Percentiles rank a stretch among this genome's conserved stretches.
phyloP scores from a whole-genome alignment of 2,329 filamentous ascomycete species.

The Nigrospora oryzae region DNA sequence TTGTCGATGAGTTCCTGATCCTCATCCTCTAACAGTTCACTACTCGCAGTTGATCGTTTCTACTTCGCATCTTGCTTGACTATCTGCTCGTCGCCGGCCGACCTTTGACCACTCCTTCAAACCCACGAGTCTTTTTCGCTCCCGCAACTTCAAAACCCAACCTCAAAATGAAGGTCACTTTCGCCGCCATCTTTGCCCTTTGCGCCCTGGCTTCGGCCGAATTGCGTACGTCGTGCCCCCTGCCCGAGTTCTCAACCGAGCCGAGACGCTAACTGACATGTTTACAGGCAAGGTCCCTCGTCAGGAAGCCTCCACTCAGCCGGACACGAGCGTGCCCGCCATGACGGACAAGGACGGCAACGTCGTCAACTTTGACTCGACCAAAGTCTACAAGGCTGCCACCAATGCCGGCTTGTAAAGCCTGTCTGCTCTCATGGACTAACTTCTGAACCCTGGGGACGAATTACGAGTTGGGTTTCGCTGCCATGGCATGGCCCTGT shows the following conservation, averaged over 20 bases:
- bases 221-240: conserved; percentile 13
- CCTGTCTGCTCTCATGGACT: not conserved
- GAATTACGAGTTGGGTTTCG: no score
- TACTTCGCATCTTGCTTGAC: conserved; percentile 3
- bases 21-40: conserved; percentile 13
- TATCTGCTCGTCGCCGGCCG: conserved; percentile 42
- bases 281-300: conserved; percentile 22
- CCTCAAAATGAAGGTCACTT: conserved; percentile 46
- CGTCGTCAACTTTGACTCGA: conserved; percentile 34
- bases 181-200: conserved; percentile 36
- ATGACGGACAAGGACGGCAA: conserved; percentile 38
- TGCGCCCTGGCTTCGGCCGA: conserved; percentile 36
- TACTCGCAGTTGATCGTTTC: conserved; percentile 17
- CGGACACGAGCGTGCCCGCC: conserved; percentile 22
- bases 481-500: no score
- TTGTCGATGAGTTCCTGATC: conserved; percentile 4
- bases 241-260: no score
- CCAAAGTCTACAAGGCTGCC: conserved; percentile 31
- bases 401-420: conserved; percentile 26
- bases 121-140: conserved; percentile 9
- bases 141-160: conserved; percentile 7
- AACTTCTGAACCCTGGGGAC: no score
- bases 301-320: conserved; percentile 16
- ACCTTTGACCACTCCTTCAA: conserved; percentile 27
- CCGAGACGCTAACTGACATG: not conserved